These are phyloP conservation scores for Auriscalpium orientale DNA, from an alignment of 768 basidiomycete species.

Conservation along the genomic window DNA sequence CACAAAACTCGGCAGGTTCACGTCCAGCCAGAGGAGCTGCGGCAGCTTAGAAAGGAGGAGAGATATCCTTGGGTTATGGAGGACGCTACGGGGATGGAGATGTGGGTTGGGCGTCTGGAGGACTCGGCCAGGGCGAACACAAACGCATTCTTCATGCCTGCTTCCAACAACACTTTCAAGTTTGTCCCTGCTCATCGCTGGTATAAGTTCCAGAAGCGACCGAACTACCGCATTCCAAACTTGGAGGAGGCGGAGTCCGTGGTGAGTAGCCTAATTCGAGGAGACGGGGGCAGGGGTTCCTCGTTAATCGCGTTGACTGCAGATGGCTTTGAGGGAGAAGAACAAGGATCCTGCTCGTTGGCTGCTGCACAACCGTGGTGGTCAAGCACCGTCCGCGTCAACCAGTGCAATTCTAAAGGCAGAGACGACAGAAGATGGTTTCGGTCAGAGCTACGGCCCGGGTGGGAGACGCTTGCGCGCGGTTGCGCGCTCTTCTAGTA, in stretches of 20 bases:
- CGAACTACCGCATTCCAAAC: slow-evolving; percentile 64
- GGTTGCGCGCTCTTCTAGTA: slow-evolving; percentile 59
- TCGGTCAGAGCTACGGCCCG: slow-evolving; percentile 55
- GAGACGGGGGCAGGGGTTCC: slow-evolving; percentile 18
- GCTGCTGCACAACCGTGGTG: slow-evolving; percentile 54
- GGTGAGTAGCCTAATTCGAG: slow-evolving; percentile 34
- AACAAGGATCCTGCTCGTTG: slow-evolving; percentile 72
- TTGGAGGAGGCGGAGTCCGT: slow-evolving; percentile 61
- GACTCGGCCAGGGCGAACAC: slow-evolving; percentile 64
- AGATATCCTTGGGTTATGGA: slow-evolving; percentile 91
- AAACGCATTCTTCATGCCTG: slow-evolving; percentile 80
- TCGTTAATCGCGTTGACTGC: slow-evolving; percentile 18
- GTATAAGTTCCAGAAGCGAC: slow-evolving; percentile 89
- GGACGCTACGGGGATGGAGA: slow-evolving; percentile 60
- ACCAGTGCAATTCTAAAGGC: slow-evolving; percentile 66
- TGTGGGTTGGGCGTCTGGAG: slow-evolving; percentile 80
- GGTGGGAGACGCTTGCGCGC: slow-evolving; percentile 60
- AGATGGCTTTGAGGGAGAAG: slow-evolving; percentile 52
- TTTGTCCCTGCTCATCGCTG: slow-evolving; percentile 84
- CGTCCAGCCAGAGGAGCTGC: slow-evolving; percentile 66
- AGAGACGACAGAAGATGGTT: slow-evolving; percentile 42
- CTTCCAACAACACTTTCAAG: slow-evolving; percentile 74
- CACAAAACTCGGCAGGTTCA: slow-evolving; percentile 82
- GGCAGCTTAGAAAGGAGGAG: slow-evolving; percentile 79
- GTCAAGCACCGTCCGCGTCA: slow-evolving; percentile 50